These are phyloP conservation scores for Magnolia officinalis DNA, from an alignment of 164 flowering plant species.

Conservation along the genomic window DNA sequence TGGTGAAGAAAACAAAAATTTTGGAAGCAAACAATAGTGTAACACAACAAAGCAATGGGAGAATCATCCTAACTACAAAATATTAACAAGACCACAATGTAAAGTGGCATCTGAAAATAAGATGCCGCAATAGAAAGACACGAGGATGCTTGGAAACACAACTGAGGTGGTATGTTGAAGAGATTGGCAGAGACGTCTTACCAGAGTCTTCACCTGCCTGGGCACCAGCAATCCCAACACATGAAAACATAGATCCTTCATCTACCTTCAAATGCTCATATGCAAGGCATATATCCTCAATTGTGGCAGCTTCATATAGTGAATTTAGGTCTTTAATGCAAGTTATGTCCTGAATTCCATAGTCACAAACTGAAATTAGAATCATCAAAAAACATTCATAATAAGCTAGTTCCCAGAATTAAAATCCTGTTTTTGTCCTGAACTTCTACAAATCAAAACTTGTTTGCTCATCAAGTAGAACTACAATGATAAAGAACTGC, in stretches of 20 bases:
- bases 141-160: not conserved
- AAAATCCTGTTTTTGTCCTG: not conserved
- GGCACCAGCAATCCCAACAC: slow-evolving; percentile 89
- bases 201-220: slow-evolving; percentile 73
- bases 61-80: not conserved
- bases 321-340: slow-evolving; percentile 77
- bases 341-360: slow-evolving; percentile 64
- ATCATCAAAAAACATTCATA: not conserved
- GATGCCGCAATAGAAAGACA: not conserved
- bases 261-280: slow-evolving; percentile 84
- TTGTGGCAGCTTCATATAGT: slow-evolving; percentile 80
- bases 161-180: not conserved
- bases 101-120: not conserved
- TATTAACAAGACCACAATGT: not conserved
- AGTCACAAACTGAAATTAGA: slow-evolving; percentile 2
- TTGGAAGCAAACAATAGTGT: not conserved
- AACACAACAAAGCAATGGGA: not conserved
- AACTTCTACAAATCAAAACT: not conserved
- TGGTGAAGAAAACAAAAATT: not conserved
- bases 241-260: slow-evolving; percentile 74
- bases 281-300: slow-evolving; percentile 83
- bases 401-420: no score
- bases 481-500: not conserved
- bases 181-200: slow-evolving; percentile 23
- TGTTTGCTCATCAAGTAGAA: not conserved